Evolutionary conservation across 1,284 basidiomycete species (phyloP), one percentile per base, ranked within the genome.

Genomic region (Fomes fomentarius): DNA sequence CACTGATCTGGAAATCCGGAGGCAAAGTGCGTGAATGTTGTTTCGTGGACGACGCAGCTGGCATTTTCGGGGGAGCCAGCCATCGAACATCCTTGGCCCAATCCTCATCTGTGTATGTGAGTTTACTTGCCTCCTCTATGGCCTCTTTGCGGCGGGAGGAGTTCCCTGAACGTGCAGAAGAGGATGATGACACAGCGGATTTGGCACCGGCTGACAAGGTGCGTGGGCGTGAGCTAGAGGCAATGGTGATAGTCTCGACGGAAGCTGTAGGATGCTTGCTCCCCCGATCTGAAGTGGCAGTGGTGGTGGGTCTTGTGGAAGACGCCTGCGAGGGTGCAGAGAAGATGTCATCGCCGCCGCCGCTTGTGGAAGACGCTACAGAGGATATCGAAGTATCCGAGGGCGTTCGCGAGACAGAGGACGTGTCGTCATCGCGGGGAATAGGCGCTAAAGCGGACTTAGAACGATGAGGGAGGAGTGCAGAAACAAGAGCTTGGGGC

Each of bases 51-150:
- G 65, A 49, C 7, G 68, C 58, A 17, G 69, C 61, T 11, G 70
- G 65, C 14, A 61, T 61, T 40, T 48, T 54, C n/a, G 77, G 72
- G 8, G 76, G 69, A 10, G 78, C 77, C 28, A 87, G 78, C 83
- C 82, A 85, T 37, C 82, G 76, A 17, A 85, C 82, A 55, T 88
- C 85, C 63, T 77, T 82, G 12, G 83, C 78, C 83, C 82, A 85
- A 58, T 83, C 80, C 45, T 81, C 76, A 58, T 81, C 77, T 3
- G 76, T 76, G 56, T 76, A 74, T 52, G 74, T 69, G 57, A 64
- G 50, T 31, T 54, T 58, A 15, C 53, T 39, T 19, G 50, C 56
- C 38, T 66, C 52, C 65, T 74, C 31, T 67, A 69, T 35, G 63
- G 68, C 58, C 63, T 71, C 46, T 68, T 76, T 62, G 28, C 67